Evolutionary conservation across 371 early-diverging fungal genomes (phyloP), one percentile per base, ranked within the genome.

Genomic region (Dipsacomyces acuminosporus): DNA sequence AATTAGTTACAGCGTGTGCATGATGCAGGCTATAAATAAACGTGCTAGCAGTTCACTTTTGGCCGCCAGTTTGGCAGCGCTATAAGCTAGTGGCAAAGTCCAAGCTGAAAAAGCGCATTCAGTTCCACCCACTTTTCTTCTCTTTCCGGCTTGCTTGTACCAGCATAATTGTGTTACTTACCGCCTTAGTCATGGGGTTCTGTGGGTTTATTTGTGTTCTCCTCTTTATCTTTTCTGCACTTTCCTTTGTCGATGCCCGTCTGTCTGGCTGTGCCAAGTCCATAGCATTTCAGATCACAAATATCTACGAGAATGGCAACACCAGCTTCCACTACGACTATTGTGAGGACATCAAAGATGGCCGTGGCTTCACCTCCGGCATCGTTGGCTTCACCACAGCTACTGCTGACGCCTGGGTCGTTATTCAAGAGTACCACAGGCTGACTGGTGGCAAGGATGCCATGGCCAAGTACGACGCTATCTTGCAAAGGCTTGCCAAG

Each of bases 381-480:
- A 76, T 77, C 40, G 79, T 80, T 48, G 83, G 83, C 0, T 82
- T 81, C 45, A 80, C 80, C 24, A 76, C 81, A 0, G 82, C 79
- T 20, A 82, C 82, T 4, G 79, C 79, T 48, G 82, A 82, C 56
- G 79, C 78, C 0, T 75, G 74, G 51, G 48, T 72, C 5, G 78
- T 82, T 0, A 64, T 81, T 2, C 54, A 78, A 11, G 72, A 75
- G 50, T 80, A 80, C 40, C 59, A 67, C 8, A 53, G 48, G 19
- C 42, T 73, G 33, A 41, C 51, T 1, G 66, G 71, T 9, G 53
- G 62, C 18, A 69, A 71, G 30, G 54, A 59, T 34, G 41, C n/a
- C n/a, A n/a, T n/a, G n/a, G n/a, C n/a, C n/a, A n/a, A n/a, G n/a
- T n/a, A n/a, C n/a, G n/a, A n/a, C n/a, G n/a, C n/a, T n/a, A n/a